These are phyloP conservation scores for Schizophyllum commune DNA, from an alignment of 1,284 basidiomycete genomes.

Conservation along the genomic window DNA sequence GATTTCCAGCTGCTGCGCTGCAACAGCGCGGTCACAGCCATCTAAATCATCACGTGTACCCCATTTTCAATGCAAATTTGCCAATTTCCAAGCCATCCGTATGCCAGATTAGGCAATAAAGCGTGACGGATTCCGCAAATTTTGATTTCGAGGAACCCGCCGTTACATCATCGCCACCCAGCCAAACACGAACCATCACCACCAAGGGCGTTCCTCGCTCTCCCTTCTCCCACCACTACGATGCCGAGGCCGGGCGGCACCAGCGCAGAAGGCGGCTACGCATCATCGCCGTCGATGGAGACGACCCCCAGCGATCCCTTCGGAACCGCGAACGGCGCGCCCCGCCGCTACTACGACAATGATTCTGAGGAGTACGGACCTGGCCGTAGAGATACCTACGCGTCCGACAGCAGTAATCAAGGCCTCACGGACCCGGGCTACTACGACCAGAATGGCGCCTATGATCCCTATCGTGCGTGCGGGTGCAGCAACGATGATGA, in stretches of 20 bases:
- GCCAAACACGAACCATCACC: neutral
- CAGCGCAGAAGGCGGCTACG: constrained; percentile 5
- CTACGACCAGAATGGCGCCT: constrained; percentile 56
- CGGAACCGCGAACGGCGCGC: constrained; percentile 10
- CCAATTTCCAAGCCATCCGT: neutral
- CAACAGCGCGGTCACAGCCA: neutral
- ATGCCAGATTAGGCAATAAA: neutral
- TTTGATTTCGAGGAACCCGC: neutral
- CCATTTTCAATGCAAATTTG: neutral
- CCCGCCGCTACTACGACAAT: constrained; percentile 9
- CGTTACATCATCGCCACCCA: neutral
- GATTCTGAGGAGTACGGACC: constrained; percentile 9
- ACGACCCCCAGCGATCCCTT: constrained; percentile 12
- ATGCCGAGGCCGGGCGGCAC: neutral
- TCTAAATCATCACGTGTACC: neutral
- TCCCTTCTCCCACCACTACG: neutral
- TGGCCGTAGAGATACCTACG: constrained; percentile 6
- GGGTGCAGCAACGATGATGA: constrained; percentile 66
- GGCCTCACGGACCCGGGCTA: constrained; percentile 46
- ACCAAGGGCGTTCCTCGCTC: neutral
- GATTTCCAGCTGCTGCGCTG: too few species aligned
- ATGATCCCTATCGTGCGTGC: constrained; percentile 64
- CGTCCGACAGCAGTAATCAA: constrained; percentile 7
- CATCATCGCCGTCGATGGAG: constrained; percentile 11
- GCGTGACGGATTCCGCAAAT: neutral